Evolutionary conservation across 2,329 filamentous ascomycete species (phyloP), one percentile per base, ranked within the genome.

Genomic region (Stagonosporopsis rhizophila): DNA sequence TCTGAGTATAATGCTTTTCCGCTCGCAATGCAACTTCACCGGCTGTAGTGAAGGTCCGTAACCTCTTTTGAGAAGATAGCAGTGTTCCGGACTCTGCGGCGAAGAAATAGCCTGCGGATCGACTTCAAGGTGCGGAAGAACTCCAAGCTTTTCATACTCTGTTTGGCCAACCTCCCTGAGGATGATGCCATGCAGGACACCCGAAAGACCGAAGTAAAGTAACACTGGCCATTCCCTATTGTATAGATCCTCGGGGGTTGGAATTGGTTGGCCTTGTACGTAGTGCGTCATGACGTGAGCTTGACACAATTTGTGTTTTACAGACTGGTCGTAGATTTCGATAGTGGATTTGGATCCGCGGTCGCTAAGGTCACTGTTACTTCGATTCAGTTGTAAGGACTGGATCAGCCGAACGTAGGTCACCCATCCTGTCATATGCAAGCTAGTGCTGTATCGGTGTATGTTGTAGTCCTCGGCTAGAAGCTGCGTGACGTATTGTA

Each of bases 101-200:
- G 20, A 39, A 22, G 37, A n/a, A 12, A 6, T 20, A 5, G 20
- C 4, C 30, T 20, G 23, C 6, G 37, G 46, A 27, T 49, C 46
- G 4, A 49, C 46, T 7, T 49, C 41, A 5, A 49, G 35, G 12
- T 49, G 34, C 25, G 46, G 20, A 20, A 49, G 37, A 22, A 41
- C 27, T 4, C 46, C 46, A 6, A 49, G 19, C 12, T 41, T 49
- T 20, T 49, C 46, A 25, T 41, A 49, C 2, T 8, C 6, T 34
- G 27, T 19, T 1, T 34, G 37, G 6, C 17, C 20, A 14, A 49
- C 20, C 17, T 32, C 6, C 12, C 46, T 40, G 14, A 49, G 37
- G 7, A 49, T 27, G 11, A 49, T 32, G 8, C 46, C 46, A 25
- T 41, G 28, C 27, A 49, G n/a, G 17, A 39, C 20, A 15, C 20